Base-by-base conservation (phyloP, 495 filamentous ascomycete genomes). In the Entonaema liquescens region DNA sequence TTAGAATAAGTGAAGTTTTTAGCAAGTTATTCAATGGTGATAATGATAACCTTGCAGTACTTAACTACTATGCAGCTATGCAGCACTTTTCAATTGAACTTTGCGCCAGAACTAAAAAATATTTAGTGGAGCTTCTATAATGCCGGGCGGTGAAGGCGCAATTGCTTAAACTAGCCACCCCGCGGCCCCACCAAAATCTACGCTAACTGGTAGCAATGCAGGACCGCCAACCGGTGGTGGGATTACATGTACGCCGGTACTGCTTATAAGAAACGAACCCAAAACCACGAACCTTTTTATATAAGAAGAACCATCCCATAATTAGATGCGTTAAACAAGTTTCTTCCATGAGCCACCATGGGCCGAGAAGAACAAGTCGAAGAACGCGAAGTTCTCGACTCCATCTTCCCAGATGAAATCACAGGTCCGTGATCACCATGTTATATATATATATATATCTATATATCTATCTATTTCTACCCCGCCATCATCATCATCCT, bases 331-430 rank as follows among this genome's bases (percentile, higher is more conserved):
- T 54, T 54, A n/a, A 23, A 19, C 40, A 23, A n/a, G n/a, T n/a
- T 23, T 15, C 42, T 42, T n/a, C 36, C 21, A 57, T 63, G 65
- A 68, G 70, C 65, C 60, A 88, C 70, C 9, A 98, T 98, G 95
- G 94, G 95, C 26, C 88, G 86, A 74, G 95, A 99, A 82, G 95
- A 99, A 62, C 95, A 99, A 79, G 82, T 88, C 58, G 94, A 99
- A 83, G 95, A 99, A 84, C 91, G 95, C 71, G 95, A 98, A 78
- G 94, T 99, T 60, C 92, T 99, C 70, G 93, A 95, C 75, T 97
- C 94, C 60, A 99, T 99, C 72, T 99, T 97, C 75, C 94, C 96
- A 12, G 96, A 99, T 36, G 96, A 99, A 79, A 97, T 98, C 56
- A 92, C 90, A 86, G 92, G 94, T 96, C 35, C 15, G 81, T 68